phyloP scores from a whole-genome alignment of 2,329 filamentous ascomycete genomes.

The Trichocomaceae sp. region DNA sequence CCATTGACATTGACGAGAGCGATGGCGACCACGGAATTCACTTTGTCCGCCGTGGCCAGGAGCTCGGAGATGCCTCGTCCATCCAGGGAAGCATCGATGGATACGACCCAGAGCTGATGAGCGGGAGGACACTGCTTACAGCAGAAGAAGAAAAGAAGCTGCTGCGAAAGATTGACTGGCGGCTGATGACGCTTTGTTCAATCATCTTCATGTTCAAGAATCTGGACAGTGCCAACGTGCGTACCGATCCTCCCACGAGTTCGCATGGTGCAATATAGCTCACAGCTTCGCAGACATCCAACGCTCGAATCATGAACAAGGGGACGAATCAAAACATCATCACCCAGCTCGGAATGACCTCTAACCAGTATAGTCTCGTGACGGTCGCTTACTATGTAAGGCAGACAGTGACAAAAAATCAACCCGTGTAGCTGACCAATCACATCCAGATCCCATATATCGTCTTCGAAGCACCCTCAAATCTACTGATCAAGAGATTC shows the following conservation, averaged over 20 bases:
- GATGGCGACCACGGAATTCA: slow-evolving; percentile 15
- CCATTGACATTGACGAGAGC: slow-evolving; percentile 2
- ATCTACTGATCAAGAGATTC: slow-evolving; percentile 8
- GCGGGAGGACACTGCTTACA: slow-evolving; percentile 27
- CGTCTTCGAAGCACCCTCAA: slow-evolving; percentile 21
- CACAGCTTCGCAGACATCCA: slow-evolving; percentile 21
- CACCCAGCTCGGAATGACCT: slow-evolving; percentile 24
- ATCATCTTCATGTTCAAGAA: slow-evolving; percentile 28
- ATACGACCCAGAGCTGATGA: slow-evolving; percentile 28
- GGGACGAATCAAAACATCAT: slow-evolving; percentile 25
- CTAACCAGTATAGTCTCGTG: slow-evolving; percentile 29
- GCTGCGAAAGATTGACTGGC: slow-evolving; percentile 39
- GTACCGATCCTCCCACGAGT: background rate
- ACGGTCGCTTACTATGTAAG: slow-evolving; percentile 33
- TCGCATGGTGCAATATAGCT: background rate
- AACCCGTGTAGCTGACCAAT: background rate
- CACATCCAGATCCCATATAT: slow-evolving; percentile 20
- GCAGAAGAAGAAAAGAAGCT: slow-evolving; percentile 42
- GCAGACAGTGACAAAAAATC: background rate
- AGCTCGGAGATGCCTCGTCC: slow-evolving; percentile 11
- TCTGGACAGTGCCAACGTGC: slow-evolving; percentile 27
- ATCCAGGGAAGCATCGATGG: slow-evolving; percentile 19
- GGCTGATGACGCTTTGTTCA: slow-evolving; percentile 37
- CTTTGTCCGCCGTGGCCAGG: slow-evolving; percentile 18
- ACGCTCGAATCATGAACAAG: slow-evolving; percentile 32